Base-by-base conservation (phyloP, 2,329 filamentous ascomycete species). In the Fusarium devonianum region DNA sequence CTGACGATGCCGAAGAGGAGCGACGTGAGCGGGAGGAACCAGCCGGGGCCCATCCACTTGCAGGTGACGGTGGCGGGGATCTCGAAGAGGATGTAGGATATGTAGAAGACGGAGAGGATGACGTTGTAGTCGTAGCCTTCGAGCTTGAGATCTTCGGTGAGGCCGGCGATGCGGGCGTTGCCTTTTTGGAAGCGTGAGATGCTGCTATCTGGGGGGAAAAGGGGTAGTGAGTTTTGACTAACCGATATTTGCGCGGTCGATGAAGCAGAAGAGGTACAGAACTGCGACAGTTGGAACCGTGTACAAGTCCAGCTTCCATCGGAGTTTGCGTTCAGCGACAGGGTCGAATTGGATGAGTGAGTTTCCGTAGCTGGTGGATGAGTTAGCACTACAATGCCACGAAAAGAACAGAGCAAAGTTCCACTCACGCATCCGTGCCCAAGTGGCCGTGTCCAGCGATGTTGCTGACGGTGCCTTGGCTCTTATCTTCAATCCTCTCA, bases 241-340 rank as follows among this genome's bases (percentile, higher is more conserved):
- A 85, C 86, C 87, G 26, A 90, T 86, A 53, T 89, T 90, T 17
- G 86, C 84, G n/a, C 87, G 78, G 61, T 89, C 87, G 56, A 89
- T 88, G 69, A 89, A 89, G 71, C 86, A 89, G 63, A 89, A 89
- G 0, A 89, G 76, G 61, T 89, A 90, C 4, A 90, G 72, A 0
- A 89, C 48, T 0, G 85, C 73, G 0, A 89, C 85, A 0, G 83
- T 87, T 0, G 87, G 87, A 0, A 89, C 75, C 33, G 88, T 80
- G 60, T 75, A 80, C 5, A 87, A 59, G 60, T 90, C 87, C 36
- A 89, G 84, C 67, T 89, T 89, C 62, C 72, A 70, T 7, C 84
- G 75, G 17, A 89, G 73, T 40, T 74, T 78, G 7, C 76, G 68
- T 64, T 88, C 87, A 2, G 80, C 83, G 19, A 48, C 63, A 21